These are phyloP conservation scores for Russula sp. DNA, from an alignment of 768 basidiomycete species.

Conservation along the genomic window DNA sequence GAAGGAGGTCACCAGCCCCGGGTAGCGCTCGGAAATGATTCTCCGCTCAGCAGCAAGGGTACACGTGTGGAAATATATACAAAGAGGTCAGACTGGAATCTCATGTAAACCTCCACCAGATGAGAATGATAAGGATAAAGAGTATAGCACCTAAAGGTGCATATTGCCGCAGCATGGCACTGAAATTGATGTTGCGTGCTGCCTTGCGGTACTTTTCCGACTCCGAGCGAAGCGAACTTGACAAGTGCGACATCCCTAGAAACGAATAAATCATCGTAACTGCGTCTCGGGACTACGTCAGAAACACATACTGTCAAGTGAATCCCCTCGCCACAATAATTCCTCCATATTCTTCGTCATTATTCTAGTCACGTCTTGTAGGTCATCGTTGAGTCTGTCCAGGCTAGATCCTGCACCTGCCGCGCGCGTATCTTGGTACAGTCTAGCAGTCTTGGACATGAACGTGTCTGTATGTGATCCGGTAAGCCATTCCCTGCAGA, in stretches of 20 bases:
- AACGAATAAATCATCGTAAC: not conserved
- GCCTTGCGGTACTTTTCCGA: slow-evolving; percentile 97
- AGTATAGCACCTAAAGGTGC: slow-evolving; percentile 83
- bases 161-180: slow-evolving; percentile 92
- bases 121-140: slow-evolving; percentile 67
- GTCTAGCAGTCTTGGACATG: slow-evolving; percentile 93
- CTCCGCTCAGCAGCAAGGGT: not conserved
- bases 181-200: slow-evolving; percentile 87
- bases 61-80: slow-evolving; percentile 14
- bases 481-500: not conserved
- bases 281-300: not conserved
- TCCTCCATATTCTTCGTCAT: slow-evolving; percentile 99
- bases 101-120: slow-evolving; percentile 74
- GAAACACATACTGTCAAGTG: slow-evolving; percentile 71
- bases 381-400: slow-evolving; percentile 88
- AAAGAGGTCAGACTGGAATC: not conserved
- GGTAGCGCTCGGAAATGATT: slow-evolving; percentile 1
- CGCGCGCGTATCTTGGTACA: slow-evolving; percentile 91
- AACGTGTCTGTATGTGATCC: slow-evolving; percentile 71
- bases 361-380: slow-evolving; percentile 96
- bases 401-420: slow-evolving; percentile 64
- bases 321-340: slow-evolving; percentile 95
- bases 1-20: slow-evolving; percentile 6
- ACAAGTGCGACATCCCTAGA: slow-evolving; percentile 93
- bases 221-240: slow-evolving; percentile 88